Percentiles rank a stretch among this genome's conserved stretches.
Evolutionary conservation across 176 grass and related monocot species (phyloP).

Genomic region (Carex scoparia): DNA sequence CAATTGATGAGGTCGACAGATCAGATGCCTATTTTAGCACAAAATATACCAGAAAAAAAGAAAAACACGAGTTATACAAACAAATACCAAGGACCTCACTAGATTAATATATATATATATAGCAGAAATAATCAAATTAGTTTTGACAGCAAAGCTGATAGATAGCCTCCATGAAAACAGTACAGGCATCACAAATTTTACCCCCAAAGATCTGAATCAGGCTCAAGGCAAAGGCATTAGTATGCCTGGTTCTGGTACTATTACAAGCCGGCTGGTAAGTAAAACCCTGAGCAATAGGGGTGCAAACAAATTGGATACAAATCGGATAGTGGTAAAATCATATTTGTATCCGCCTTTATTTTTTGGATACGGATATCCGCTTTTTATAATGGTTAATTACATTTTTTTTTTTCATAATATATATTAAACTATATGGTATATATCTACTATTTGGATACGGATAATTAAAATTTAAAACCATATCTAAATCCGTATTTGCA

Average conservation of each 20-base stretch:
- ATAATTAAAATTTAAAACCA: no score
- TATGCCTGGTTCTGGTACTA: background rate
- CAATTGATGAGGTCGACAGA: constrained; percentile 78
- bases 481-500: no score
- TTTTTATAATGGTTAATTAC: no score
- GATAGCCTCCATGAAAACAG: background rate
- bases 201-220: background rate
- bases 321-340: no score
- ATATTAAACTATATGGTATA: no score
- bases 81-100: background rate
- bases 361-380: no score
- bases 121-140: background rate
- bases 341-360: no score
- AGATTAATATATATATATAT: background rate
- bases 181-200: background rate
- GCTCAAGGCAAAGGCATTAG: background rate
- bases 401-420: no score
- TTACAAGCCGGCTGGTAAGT: background rate
- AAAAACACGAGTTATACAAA: background rate
- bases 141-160: background rate
- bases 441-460: no score
- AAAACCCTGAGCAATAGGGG: background rate
- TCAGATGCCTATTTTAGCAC: constrained; percentile 56
- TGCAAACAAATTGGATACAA: no score
- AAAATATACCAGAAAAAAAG: background rate